Conservation (phyloP, 257 asterid species). For the Gentiana macrophylla region DNA sequence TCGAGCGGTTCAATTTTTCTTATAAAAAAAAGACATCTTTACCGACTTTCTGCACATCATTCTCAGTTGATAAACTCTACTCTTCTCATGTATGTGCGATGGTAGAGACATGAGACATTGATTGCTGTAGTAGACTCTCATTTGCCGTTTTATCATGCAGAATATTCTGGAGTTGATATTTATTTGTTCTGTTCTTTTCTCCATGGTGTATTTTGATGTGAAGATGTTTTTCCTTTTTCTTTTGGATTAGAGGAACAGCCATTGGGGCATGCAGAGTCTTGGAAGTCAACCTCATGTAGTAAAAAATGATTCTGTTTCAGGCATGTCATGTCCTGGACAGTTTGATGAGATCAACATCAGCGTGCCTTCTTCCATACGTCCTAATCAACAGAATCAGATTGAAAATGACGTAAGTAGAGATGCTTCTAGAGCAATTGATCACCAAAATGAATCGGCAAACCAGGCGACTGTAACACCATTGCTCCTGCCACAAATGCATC, state of each 20-base stretch:
- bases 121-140: too few relatives aligned
- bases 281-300: conserved; percentile 41
- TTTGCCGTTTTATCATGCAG: too few relatives aligned
- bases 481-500: conserved; percentile 33
- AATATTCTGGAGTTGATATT: not conserved
- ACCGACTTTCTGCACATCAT: too few relatives aligned
- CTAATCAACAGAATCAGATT: conserved; percentile 40
- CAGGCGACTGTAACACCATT: conserved; percentile 33
- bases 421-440: conserved; percentile 38
- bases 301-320: conserved; percentile 43
- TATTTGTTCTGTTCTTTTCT: conserved; percentile 7
- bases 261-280: conserved; percentile 64
- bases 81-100: too few relatives aligned
- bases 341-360: conserved; percentile 44
- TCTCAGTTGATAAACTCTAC: too few relatives aligned
- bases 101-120: too few relatives aligned
- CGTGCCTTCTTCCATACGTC: conserved; percentile 35
- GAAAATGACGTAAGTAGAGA: conserved; percentile 49
- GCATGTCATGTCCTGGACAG: conserved; percentile 34
- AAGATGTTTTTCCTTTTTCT: not conserved
- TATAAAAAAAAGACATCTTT: too few relatives aligned
- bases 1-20: too few relatives aligned
- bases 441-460: conserved; percentile 36
- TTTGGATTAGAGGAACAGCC: conserved; percentile 69
- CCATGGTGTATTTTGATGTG: conserved; percentile 7